A percentile compares a stretch with the other conserved stretches of the same genome.
Conservation (phyloP, 2,329 filamentous ascomycete species). For the Microsporum ferrugineum region DNA sequence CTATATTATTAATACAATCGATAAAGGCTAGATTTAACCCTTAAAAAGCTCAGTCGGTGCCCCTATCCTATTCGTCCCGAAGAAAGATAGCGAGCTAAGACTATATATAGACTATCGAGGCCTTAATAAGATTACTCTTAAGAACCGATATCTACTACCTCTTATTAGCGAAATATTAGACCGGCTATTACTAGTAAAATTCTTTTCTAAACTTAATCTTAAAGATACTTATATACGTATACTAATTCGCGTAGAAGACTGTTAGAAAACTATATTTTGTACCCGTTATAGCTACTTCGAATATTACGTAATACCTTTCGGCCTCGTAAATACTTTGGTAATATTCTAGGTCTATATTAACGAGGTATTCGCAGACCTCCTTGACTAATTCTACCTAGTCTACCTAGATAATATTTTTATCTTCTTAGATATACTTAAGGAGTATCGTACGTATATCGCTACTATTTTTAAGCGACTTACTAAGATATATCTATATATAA, state of each 20-base stretch:
- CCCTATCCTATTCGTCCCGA: not conserved
- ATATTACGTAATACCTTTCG: not conserved
- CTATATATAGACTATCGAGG: not conserved
- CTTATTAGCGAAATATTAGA: not conserved
- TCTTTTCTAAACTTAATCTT: not conserved
- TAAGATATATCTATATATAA: not conserved
- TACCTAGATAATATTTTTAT: not conserved
- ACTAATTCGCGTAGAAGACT: not conserved
- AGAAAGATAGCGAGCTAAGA: not conserved
- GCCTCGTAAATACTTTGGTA: not conserved
- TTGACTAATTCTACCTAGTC: not conserved
- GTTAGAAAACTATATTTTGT: not conserved
- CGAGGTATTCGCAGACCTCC: not conserved
- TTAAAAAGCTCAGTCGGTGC: not conserved
- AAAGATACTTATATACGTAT: not conserved
- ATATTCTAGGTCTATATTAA: not conserved
- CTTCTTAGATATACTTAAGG: not conserved
- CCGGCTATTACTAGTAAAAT: not conserved
- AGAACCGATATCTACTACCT: not conserved
- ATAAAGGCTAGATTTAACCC: not conserved
- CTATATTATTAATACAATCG: not conserved
- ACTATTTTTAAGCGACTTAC: not conserved
- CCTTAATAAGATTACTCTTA: not conserved
- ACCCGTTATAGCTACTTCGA: not conserved
- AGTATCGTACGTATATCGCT: not conserved